Conservation (phyloP, 768 basidiomycete species). For the Mycena epipterygia region DNA sequence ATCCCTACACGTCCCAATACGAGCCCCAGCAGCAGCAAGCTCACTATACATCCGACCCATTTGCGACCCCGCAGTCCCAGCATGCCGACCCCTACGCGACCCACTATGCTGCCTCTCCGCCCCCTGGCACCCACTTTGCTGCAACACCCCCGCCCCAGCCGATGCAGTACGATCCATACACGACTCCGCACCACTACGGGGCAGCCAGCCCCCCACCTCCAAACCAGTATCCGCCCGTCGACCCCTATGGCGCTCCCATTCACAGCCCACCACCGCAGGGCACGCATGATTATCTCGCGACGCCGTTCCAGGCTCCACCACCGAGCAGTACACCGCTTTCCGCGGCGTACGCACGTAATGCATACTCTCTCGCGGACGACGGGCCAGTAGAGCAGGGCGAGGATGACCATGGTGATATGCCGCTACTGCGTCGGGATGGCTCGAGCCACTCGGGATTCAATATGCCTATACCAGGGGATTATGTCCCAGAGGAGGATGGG, state of each 20-base stretch:
- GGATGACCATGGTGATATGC: slow-evolving; percentile 75
- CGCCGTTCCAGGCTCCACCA: slow-evolving; percentile 44
- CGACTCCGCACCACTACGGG: slow-evolving; percentile 48
- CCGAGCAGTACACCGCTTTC: slow-evolving; percentile 39
- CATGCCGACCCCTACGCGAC: slow-evolving; percentile 45
- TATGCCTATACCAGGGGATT: slow-evolving; percentile 61
- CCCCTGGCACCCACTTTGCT: slow-evolving; percentile 31
- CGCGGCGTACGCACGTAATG: slow-evolving; percentile 35
- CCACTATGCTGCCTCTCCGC: slow-evolving; percentile 45
- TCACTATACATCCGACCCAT: slow-evolving; percentile 34
- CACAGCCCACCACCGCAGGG: slow-evolving; percentile 44
- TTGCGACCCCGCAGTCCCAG: slow-evolving; percentile 38
- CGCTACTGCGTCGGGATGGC: slow-evolving; percentile 68
- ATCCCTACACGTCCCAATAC: slow-evolving; percentile 61
- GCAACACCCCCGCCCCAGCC: slow-evolving; percentile 4
- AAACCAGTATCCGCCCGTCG: slow-evolving; percentile 43
- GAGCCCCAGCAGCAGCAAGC: slow-evolving; percentile 53
- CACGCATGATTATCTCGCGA: slow-evolving; percentile 40
- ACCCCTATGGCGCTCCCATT: slow-evolving; percentile 39
- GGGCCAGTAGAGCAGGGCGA: slow-evolving; percentile 54
- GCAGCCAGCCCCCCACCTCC: slow-evolving; percentile 41
- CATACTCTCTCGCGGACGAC: slow-evolving; percentile 58
- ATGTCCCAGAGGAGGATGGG: slow-evolving; percentile 49
- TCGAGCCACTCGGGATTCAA: slow-evolving; percentile 43
- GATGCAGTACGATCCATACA: slow-evolving; percentile 51